Conservation (phyloP, 2,329 filamentous ascomycete genomes). For the Xylaria sp. region DNA sequence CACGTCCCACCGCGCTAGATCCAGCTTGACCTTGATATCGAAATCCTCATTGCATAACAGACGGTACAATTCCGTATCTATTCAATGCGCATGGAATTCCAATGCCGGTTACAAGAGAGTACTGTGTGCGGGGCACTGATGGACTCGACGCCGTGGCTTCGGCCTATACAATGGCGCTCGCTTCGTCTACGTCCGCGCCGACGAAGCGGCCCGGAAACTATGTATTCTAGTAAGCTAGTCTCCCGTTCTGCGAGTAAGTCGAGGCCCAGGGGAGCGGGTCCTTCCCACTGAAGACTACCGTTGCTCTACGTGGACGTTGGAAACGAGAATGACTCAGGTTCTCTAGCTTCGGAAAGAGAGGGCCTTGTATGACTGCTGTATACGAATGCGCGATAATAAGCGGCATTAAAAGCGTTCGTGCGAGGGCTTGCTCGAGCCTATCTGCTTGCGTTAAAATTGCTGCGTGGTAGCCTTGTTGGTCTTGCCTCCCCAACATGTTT, state of each 20-base stretch:
- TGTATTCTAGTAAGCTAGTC: constrained; percentile 34
- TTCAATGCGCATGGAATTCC: constrained; percentile 27
- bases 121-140: constrained; percentile 29
- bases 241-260: not conserved
- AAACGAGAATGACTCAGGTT: not conserved
- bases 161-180: constrained; percentile 21
- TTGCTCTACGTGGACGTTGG: not conserved
- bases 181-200: constrained; percentile 26
- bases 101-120: constrained; percentile 29
- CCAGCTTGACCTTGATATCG: constrained; percentile 28
- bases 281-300: not conserved
- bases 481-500: too few relatives aligned
- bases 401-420: constrained; percentile 1
- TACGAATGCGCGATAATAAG: constrained; percentile 25
- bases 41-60: constrained; percentile 24
- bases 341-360: not conserved
- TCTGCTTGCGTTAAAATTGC: constrained; percentile 26
- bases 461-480: constrained; percentile 17
- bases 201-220: constrained; percentile 25
- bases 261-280: not conserved
- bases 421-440: constrained; percentile 31
- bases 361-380: constrained; percentile 14
- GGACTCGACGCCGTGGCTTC: not conserved
- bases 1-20: constrained; percentile 22
- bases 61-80: constrained; percentile 18